Evolutionary conservation across 2,329 filamentous ascomycete species (phyloP), one percentile per base, ranked within the genome.

Genomic region (Fusarium mangiferae): DNA sequence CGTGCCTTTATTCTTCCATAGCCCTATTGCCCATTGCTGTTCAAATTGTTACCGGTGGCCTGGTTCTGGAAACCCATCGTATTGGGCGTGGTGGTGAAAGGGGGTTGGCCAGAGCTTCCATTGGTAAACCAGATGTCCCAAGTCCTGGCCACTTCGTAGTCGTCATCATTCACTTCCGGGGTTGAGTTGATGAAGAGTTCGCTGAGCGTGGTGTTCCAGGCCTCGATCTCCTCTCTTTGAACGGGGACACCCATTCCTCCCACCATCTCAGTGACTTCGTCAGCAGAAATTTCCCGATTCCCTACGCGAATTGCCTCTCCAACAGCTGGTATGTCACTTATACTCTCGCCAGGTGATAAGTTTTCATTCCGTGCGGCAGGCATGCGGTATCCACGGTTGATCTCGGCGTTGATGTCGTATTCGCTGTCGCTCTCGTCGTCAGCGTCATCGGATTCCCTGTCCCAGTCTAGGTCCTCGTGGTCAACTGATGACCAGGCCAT

Each of bases 401-500:
- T 56, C 35, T 75, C 69, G 5, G 57, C 28, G n/a, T 75, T 73
- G 22, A 63, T 65, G 24, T 66, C 62, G n/a, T 72, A 77, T n/a
- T 67, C 72, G 17, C 44, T 48, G 10, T 70, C 74, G 6, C 66
- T 61, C 9, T 74, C 72, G 8, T 57, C 45, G 26, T 74, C 73
- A 9, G 60, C 70, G 7, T 57, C 49, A 22, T 75, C 72, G 8
- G 63, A 58, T 36, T 76, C 72, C 18, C 46, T 59, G 24, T 72
- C 68, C 52, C 54, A 75, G n/a, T 52, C 41, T 39, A 55, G 68
- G 24, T 78, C 77, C 48, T 70, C 75, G 30, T 78, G 76, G 45
- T 73, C 66, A 14, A 62, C 54, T 13, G 77, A 76, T 17, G 75
- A 79, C 78, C 81, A 84, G 35, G 79, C 82, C 75, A 82, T 76